phyloP scores from a whole-genome alignment of 2,329 filamentous ascomycete species.

The Emergomyces pasteurianus region DNA sequence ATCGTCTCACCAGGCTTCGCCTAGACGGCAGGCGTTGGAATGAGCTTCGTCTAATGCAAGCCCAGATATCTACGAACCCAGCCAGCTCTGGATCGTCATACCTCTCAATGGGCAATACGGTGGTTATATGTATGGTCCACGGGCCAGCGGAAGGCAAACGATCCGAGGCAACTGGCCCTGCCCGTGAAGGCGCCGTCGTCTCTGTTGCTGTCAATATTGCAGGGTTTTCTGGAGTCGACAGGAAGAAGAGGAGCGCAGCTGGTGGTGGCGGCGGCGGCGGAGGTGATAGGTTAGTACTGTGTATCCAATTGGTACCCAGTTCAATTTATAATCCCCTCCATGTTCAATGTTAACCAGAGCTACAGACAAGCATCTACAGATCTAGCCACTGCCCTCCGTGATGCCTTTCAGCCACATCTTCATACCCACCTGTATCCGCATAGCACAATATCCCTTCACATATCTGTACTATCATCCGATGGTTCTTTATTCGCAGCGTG shows the following conservation, averaged over 20 bases:
- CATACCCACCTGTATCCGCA: slow-evolving; percentile 85
- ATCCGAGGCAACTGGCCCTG: slow-evolving; percentile 35
- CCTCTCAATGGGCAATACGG: slow-evolving; percentile 94
- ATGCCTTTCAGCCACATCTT: slow-evolving; percentile 63
- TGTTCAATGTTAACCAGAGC: background rate
- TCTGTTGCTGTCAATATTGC: slow-evolving; percentile 74
- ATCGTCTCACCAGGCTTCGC: slow-evolving; percentile 71
- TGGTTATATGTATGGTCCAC: slow-evolving; percentile 83
- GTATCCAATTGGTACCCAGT: slow-evolving; percentile 20
- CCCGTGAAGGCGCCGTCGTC: slow-evolving; percentile 50
- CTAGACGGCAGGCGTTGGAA: slow-evolving; percentile 90
- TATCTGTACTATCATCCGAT: slow-evolving; percentile 83
- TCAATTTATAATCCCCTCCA: background rate
- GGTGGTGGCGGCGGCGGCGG: slow-evolving; percentile 43
- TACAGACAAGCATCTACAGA: slow-evolving; percentile 53
- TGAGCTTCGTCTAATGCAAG: slow-evolving; percentile 78
- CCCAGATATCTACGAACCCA: slow-evolving; percentile 83
- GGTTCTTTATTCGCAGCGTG: slow-evolving; percentile 81
- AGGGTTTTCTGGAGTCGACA: slow-evolving; percentile 77
- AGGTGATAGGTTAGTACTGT: slow-evolving; percentile 56
- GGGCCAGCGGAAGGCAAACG: slow-evolving; percentile 64
- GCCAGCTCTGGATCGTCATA: slow-evolving; percentile 88
- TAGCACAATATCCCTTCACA: slow-evolving; percentile 66
- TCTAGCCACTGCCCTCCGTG: slow-evolving; percentile 54
- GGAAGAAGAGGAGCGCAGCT: slow-evolving; percentile 48